These are phyloP conservation scores for Mycena latifolia DNA, from an alignment of 768 basidiomycete species.

Conservation along the genomic window DNA sequence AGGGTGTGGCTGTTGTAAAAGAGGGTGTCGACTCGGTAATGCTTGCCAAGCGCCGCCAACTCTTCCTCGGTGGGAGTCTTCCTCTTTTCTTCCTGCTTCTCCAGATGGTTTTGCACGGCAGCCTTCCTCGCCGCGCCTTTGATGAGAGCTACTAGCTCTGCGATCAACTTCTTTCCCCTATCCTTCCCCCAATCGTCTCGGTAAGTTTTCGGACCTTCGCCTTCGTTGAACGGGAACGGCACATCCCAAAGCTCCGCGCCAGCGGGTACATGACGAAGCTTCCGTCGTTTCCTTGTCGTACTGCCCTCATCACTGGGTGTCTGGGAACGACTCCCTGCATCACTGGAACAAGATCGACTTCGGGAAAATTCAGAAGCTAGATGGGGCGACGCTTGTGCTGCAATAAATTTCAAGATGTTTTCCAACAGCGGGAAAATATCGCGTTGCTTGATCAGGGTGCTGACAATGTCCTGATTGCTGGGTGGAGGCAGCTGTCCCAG, in stretches of 20 bases:
- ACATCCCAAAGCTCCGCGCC: slow-evolving; percentile 88
- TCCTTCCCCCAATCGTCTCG: slow-evolving; percentile 73
- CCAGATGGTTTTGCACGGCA: slow-evolving; percentile 63
- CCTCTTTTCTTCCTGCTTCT: slow-evolving; percentile 31
- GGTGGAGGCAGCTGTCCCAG: slow-evolving; percentile 60
- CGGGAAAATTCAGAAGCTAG: slow-evolving; percentile 13
- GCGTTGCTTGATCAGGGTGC: slow-evolving; percentile 69
- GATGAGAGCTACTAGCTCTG: slow-evolving; percentile 71
- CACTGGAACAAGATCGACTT: slow-evolving; percentile 16
- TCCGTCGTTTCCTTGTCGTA: slow-evolving; percentile 66
- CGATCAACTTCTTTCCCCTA: slow-evolving; percentile 70
- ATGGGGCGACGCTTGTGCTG: slow-evolving; percentile 44
- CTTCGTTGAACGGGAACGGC: slow-evolving; percentile 79
- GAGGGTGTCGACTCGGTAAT: slow-evolving; percentile 30
- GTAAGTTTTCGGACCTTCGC: slow-evolving; percentile 80
- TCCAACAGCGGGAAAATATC: slow-evolving; percentile 77
- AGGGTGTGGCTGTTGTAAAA: slow-evolving; percentile 20
- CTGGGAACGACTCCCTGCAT: slow-evolving; percentile 14
- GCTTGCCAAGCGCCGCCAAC: slow-evolving; percentile 22
- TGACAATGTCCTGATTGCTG: slow-evolving; percentile 69
- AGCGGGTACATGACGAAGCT: slow-evolving; percentile 76
- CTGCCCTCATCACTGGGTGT: slow-evolving; percentile 31
- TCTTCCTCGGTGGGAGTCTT: slow-evolving; percentile 28
- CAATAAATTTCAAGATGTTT: slow-evolving; percentile 69
- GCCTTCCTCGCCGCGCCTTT: slow-evolving; percentile 73